Base-by-base conservation (phyloP, 2,329 filamentous ascomycete species). In the Xylaria arbuscula region DNA sequence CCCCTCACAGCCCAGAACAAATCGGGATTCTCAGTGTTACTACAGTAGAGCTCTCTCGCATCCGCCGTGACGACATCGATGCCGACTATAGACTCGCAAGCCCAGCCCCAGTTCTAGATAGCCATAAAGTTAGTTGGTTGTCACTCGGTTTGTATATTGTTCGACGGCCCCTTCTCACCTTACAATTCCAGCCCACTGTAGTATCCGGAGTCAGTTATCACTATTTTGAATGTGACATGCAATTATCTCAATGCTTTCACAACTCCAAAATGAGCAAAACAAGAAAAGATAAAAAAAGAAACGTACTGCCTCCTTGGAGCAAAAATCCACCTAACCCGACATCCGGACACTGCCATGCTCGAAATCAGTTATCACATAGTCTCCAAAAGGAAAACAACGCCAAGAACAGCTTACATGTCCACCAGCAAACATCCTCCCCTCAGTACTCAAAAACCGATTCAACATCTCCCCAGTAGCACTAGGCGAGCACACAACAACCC, bases 261-360 rank as follows among this genome's bases (percentile, higher is more conserved):
- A 13, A 17, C 19, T 17, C 9, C 19, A 13, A 3, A 13, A 2
- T 13, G 3, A 10, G 10, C 8, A 36, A 22, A 38, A 54, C n/a
- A 38, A 17, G 24, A 7, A 48, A 55, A 5, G 19, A 22, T 5
- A 22, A 22, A 17, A 10, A 47, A 10, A 50, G 24, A 9, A 0
- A 67, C 65, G 59, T 56, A 67, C 65, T 87, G 1, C 86, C 86
- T 0, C 86, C 86, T 70, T 87, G 85, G 15, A 88, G 74, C 24
- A 88, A 73, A 69, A 87, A 88, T 0, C 86, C 86, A 0, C 86
- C 86, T n/a, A 88, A 72, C 9, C 84, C 86, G 19, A 88, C 86
- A 74, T 87, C 85, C 0, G 86, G 85, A 73, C 85, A 88, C 55
- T 57, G n/a, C 55, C 11, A 17, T n/a, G 42, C 1, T 9, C 9